phyloP scores from a whole-genome alignment of 1,284 basidiomycete genomes.

The Leccinum huronense region DNA sequence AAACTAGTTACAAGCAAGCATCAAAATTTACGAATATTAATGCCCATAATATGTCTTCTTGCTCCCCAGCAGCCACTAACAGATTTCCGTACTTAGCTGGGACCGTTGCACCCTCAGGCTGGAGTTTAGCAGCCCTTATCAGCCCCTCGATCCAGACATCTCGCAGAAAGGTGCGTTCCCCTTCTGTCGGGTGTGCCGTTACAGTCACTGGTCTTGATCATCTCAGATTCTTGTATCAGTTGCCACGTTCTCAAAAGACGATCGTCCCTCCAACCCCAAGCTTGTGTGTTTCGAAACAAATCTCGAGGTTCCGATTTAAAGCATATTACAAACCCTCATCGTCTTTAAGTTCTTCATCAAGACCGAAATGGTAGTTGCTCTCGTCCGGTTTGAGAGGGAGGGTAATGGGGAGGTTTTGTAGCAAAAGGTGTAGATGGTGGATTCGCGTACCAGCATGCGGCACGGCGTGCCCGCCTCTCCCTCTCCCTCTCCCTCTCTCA shows the following conservation, averaged over 20 bases:
- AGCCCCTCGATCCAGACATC: neutral
- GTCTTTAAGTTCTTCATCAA: neutral
- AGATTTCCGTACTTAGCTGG: neutral
- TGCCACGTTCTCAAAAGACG: neutral
- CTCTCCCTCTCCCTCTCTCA: no score
- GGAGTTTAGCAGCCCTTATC: neutral
- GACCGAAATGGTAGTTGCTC: neutral
- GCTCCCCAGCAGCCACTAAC: no score
- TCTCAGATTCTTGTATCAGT: neutral
- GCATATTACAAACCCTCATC: constrained; percentile 2
- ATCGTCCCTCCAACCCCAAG: neutral
- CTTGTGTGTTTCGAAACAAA: neutral
- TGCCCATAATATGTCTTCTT: no score
- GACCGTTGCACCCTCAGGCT: neutral
- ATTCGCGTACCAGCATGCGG: no score
- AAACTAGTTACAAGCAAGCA: no score
- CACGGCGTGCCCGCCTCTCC: no score
- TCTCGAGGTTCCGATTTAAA: neutral
- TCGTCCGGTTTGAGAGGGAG: neutral
- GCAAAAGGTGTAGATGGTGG: neutral
- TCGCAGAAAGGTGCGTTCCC: neutral
- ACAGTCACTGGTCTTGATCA: neutral
- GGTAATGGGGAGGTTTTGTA: neutral
- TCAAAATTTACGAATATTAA: no score
- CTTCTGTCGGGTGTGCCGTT: neutral